phyloP scores from a whole-genome alignment of 2,329 filamentous ascomycete genomes.

The Ascochyta koolunga region DNA sequence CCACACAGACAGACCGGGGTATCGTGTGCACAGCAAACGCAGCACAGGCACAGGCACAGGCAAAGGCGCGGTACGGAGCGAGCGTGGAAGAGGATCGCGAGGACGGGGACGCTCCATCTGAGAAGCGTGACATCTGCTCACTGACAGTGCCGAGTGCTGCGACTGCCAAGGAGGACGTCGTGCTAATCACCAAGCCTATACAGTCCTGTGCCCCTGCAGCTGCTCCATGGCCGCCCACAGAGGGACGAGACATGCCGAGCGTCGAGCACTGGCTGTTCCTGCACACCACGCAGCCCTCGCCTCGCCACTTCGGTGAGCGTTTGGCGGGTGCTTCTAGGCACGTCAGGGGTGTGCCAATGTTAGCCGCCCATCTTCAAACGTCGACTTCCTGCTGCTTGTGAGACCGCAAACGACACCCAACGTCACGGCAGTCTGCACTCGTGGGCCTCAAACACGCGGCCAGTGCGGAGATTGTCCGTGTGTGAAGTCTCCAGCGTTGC shows the following conservation, averaged over 20 bases:
- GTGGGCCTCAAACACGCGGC: conserved; percentile 9
- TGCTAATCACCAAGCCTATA: conserved; percentile 2
- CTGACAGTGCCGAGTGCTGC: neutral
- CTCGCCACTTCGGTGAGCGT: neutral
- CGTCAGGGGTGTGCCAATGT: neutral
- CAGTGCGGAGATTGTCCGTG: conserved; percentile 9
- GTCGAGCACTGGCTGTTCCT: no score
- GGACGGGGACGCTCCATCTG: conserved; percentile 10
- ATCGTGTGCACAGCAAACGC: conserved; percentile 7
- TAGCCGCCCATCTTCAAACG: conserved; percentile 11
- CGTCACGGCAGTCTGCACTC: neutral
- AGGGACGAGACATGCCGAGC: conserved; percentile 2
- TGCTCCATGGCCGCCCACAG: neutral
- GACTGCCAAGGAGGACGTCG: conserved; percentile 6
- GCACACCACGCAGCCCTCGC: neutral
- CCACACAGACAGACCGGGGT: neutral
- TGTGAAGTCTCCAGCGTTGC: neutral
- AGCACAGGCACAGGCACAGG: neutral
- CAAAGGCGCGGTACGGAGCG: conserved; percentile 1
- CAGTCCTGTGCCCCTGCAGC: conserved; percentile 8
- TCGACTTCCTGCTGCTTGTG: conserved; percentile 8
- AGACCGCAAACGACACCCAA: conserved; percentile 9
- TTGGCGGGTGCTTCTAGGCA: conserved; percentile 1
- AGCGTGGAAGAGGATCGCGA: neutral
- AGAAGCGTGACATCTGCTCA: conserved; percentile 4